Conservation (phyloP, 495 filamentous ascomycete genomes). For the Daldinia concentrica region DNA sequence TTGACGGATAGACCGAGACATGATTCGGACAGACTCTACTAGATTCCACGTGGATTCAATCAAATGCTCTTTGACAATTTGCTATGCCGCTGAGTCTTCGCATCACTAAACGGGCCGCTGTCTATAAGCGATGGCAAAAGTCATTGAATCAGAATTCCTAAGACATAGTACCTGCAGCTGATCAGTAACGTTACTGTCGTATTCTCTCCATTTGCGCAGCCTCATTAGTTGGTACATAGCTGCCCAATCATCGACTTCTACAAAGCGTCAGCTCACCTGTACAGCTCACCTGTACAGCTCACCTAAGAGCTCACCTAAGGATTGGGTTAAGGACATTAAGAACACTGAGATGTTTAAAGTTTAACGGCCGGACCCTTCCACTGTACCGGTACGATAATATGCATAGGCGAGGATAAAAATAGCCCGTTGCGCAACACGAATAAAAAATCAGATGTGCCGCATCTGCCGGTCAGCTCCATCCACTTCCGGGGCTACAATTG, state of each 20-base stretch:
- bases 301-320: not conserved
- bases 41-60: not conserved
- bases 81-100: not conserved
- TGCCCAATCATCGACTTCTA: conserved; percentile 13
- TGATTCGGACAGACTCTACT: conserved; percentile 6
- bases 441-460: not conserved
- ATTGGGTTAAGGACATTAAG: not conserved
- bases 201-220: conserved; percentile 12
- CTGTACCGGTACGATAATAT: conserved; percentile 28
- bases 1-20: conserved; percentile 9
- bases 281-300: conserved; percentile 1
- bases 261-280: not conserved
- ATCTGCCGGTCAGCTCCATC: conserved; percentile 10
- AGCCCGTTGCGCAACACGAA: conserved; percentile 21
- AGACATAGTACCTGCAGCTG: not conserved
- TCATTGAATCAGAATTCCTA: not conserved
- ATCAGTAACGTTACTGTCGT: conserved; percentile 37
- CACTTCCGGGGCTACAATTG: conserved; percentile 3
- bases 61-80: not conserved
- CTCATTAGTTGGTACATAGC: conserved; percentile 12
- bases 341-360: not conserved
- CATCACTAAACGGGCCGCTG: no score
- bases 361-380: conserved; percentile 21
- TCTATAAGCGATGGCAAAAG: not conserved
- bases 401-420: conserved; percentile 33